Evolutionary conservation across 2,329 filamentous ascomycete species (phyloP), one percentile per base, ranked within the genome.

Genomic region (Apiospora rasikravindrae): DNA sequence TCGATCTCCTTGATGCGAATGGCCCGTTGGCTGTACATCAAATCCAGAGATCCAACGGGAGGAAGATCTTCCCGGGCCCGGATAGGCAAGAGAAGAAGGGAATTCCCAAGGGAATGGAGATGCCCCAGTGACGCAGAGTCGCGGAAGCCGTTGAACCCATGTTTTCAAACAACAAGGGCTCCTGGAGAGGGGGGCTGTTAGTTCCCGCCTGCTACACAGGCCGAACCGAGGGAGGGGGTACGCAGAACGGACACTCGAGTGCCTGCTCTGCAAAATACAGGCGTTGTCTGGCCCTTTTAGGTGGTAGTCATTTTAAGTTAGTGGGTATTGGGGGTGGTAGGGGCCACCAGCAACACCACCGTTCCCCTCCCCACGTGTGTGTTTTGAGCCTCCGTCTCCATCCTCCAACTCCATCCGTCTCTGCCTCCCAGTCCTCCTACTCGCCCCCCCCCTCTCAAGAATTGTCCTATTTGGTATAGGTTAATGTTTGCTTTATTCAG

Each of bases 301-400:
- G 57, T 64, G 57, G 33, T 64, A 64, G 33, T 64, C 33, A 64
- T 40, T 64, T 64, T n/a, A 64, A 64, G 57, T 64, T 64, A 40
- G 57, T 40, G 57, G 53, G 53, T 64, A 64, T 64, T 22, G 19
- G 29, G 16, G 16, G 14, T 3, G 51, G 24, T 33, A 16, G 26
- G 53, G 53, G 26, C 53, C 53, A 57, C 53, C 53, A 33, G 29
- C 53, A 33, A 19, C 7, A 57, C 53, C 24, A 26, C 51, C 51
- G 13, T 14, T 29, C 16, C 24, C 26, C 33, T 61, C 53, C 53
- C 53, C 53, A 61, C 29, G 16, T 33, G 53, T 33, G 53, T 37
- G 53, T 37, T 61, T 61, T 37, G 53, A 61, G 53, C 53, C 53
- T 61, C 29, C 26, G 2, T 2, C 26, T 26, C 26, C 26, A 33